phyloP scores from a whole-genome alignment of 140 eudicot genomes.

The Senecio squalidus region DNA sequence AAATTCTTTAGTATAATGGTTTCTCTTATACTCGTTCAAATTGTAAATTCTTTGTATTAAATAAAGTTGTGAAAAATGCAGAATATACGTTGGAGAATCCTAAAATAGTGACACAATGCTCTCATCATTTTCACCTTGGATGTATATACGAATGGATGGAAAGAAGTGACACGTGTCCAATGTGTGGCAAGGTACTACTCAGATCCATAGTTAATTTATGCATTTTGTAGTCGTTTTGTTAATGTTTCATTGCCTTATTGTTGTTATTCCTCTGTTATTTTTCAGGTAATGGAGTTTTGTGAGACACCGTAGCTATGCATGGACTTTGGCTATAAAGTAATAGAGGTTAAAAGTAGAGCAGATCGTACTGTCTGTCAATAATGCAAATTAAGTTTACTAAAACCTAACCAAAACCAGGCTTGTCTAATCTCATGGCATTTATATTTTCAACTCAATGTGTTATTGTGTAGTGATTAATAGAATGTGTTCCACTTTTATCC shows the following conservation, averaged over 20 bases:
- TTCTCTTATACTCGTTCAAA: not conserved
- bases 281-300: constrained; percentile 36
- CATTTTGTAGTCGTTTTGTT: not conserved
- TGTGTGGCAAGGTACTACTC: constrained; percentile 41
- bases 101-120: constrained; percentile 40
- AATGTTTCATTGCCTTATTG: not conserved
- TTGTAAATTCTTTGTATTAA: not conserved
- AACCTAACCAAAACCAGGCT: not conserved
- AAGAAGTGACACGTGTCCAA: constrained; percentile 63
- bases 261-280: not conserved
- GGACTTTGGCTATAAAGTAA: constrained; percentile 16
- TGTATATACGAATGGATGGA: constrained; percentile 65
- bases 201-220: not conserved
- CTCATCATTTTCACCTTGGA: constrained; percentile 61
- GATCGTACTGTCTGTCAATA: constrained; percentile 23
- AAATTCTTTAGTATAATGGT: not conserved
- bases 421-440: constrained; percentile 15
- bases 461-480: constrained; percentile 5
- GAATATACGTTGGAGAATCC: constrained; percentile 45
- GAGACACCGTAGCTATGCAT: constrained; percentile 27
- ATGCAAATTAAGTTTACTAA: constrained; percentile 3
- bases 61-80: constrained; percentile 11
- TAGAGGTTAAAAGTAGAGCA: constrained; percentile 3
- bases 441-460: constrained; percentile 1
- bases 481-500: not conserved